Evolutionary conservation across 2,329 filamentous ascomycete species (phyloP).

Genomic region (Pestalotiopsis sp.): DNA sequence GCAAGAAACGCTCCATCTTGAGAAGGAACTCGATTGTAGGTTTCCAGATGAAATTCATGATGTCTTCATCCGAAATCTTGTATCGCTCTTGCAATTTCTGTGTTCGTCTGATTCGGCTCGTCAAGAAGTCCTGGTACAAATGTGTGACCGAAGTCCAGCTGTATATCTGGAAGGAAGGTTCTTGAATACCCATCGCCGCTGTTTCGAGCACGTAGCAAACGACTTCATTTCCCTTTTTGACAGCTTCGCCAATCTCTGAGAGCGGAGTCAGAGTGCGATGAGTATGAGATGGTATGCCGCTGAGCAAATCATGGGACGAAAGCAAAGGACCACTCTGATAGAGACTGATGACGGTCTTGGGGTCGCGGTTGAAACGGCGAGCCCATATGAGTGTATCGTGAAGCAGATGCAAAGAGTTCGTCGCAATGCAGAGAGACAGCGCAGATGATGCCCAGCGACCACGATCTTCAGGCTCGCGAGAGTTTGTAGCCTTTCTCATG

Average conservation of each 20-base stretch:
- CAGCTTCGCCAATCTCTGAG: background rate
- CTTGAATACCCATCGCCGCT: slow-evolving; percentile 6
- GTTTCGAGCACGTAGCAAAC: slow-evolving; percentile 18
- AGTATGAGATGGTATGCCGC: slow-evolving; percentile 13
- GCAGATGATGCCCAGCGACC: slow-evolving; percentile 16
- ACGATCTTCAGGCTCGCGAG: slow-evolving; percentile 8
- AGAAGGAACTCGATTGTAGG: slow-evolving; percentile 33
- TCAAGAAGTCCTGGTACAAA: background rate
- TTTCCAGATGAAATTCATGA: slow-evolving; percentile 29
- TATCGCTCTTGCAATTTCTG: background rate
- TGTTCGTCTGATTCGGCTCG: background rate
- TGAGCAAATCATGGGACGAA: slow-evolving; percentile 17
- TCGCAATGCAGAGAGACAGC: slow-evolving; percentile 18
- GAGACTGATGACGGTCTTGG: slow-evolving; percentile 9
- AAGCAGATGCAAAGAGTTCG: slow-evolving; percentile 20
- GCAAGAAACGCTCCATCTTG: slow-evolving; percentile 23
- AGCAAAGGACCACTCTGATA: slow-evolving; percentile 4
- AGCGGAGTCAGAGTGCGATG: background rate
- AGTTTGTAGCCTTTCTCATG: slow-evolving; percentile 4
- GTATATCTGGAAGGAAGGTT: slow-evolving; percentile 9
- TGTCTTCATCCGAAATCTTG: slow-evolving; percentile 12
- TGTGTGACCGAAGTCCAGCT: background rate
- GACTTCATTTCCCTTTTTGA: slow-evolving; percentile 19
- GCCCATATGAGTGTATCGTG: slow-evolving; percentile 21
- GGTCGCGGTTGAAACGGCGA: slow-evolving; percentile 19